Base-by-base conservation (phyloP, 2,329 filamentous ascomycete species). In the Acrocalymma vagum region DNA sequence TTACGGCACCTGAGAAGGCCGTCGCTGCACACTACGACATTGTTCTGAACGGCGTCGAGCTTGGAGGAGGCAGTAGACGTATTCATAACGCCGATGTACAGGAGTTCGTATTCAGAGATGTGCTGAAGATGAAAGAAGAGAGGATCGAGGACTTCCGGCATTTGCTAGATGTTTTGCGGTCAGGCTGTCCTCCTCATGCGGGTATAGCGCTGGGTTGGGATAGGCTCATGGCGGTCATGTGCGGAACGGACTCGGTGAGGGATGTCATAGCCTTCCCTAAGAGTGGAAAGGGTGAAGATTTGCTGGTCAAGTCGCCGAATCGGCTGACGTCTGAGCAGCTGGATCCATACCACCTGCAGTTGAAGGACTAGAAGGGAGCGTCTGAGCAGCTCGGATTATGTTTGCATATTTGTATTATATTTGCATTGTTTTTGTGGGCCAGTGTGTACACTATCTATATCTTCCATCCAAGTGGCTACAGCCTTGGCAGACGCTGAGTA, bases 221-320 rank as follows among this genome's bases (percentile, higher is more conserved):
- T 67, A 80, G 94, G 4, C 71, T 99, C 32, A 79, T 94, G 25
- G 87, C 93, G 1, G 75, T 96, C 1, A 81, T 99, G 77, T 81
- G 87, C 15, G 87, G 86, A 2, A 86, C 81, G 21, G 79, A 87
- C 9, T 91, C 87, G 2, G 87, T 99, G 3, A 78, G 89, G 45
- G 93, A 99, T 72, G 93, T 99, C 2, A 96, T 99, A 69, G 92
- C 92, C 0, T 99, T 99, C 63, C 95, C 94, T 0, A 99, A 99
- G 77, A 92, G 84, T 48, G 91, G 90, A 47, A 91, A 85, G 65
- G 92, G 94, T 1, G 88, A 95, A 63, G 94, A 99, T 72, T 71
- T 84, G 41, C 81, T 95, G 69, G 90, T 95, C 3, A 84, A 83
- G 56, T 89, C 88, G 48, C 94, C 94, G 0, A 85, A 85, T 34